Conservation (phyloP, 1,284 basidiomycete genomes). For the Mycosarcoma mackinlayi region DNA sequence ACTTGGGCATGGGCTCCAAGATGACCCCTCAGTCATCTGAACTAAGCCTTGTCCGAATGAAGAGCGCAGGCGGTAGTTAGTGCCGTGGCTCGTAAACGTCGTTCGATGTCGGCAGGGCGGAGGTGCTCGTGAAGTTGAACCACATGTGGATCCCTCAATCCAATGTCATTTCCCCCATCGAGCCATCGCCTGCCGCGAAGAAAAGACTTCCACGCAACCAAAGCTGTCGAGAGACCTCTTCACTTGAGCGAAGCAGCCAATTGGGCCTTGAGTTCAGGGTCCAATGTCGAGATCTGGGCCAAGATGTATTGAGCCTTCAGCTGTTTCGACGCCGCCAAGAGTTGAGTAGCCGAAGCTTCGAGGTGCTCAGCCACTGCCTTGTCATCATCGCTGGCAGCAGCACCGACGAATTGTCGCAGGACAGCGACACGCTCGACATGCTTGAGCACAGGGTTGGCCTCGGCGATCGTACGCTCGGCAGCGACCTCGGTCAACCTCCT, state of each 20-base stretch:
- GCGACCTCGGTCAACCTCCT: conserved; percentile 69
- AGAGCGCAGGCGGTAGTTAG: no score
- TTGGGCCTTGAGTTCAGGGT: conserved; percentile 50
- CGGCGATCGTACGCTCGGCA: conserved; percentile 51
- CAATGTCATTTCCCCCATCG: background rate
- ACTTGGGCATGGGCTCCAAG: background rate
- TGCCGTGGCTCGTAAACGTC: no score
- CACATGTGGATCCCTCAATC: conserved; percentile 41
- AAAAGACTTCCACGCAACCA: background rate
- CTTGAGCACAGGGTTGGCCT: conserved; percentile 65
- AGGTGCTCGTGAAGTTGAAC: background rate
- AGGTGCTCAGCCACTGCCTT: conserved; percentile 57
- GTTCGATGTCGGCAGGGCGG: background rate
- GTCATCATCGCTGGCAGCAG: conserved; percentile 57
- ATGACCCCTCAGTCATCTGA: conserved; percentile 40
- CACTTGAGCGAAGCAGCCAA: conserved; percentile 44
- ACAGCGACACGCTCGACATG: conserved; percentile 54
- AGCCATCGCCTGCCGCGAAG: background rate
- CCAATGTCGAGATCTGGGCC: conserved; percentile 60
- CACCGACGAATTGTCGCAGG: conserved; percentile 52
- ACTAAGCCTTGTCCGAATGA: background rate
- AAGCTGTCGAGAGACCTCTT: background rate
- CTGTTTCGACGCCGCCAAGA: conserved; percentile 55
- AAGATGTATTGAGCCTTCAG: conserved; percentile 57
- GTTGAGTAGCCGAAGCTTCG: conserved; percentile 54